Conservation (phyloP, 2,329 filamentous ascomycete genomes). For the Ilyonectria sp. region DNA sequence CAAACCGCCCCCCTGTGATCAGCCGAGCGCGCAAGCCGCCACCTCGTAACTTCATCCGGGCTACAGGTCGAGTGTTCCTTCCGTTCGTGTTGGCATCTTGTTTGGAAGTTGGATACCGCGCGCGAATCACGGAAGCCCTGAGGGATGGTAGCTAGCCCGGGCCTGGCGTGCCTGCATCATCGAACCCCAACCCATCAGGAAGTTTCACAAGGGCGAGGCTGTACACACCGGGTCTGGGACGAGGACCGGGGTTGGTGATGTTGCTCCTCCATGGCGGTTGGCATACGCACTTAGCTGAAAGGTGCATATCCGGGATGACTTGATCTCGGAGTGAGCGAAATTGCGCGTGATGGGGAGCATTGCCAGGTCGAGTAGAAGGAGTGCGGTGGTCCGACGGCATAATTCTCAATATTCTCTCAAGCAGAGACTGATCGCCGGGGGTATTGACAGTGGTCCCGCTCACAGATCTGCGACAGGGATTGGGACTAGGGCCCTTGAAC, state of each 20-base stretch:
- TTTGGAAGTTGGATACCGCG: slow-evolving; percentile 28
- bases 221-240: slow-evolving; percentile 16
- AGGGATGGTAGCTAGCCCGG: slow-evolving; percentile 36
- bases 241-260: slow-evolving; percentile 14
- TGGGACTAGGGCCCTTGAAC: slow-evolving; percentile 14
- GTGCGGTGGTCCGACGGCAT: slow-evolving; percentile 3
- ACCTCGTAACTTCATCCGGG: slow-evolving; percentile 40
- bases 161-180: slow-evolving; percentile 39
- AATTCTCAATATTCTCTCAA: slow-evolving; percentile 2
- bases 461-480: slow-evolving; percentile 28
- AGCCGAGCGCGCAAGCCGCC: slow-evolving; percentile 39
- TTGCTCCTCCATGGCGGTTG: slow-evolving; percentile 9
- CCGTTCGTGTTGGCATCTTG: slow-evolving; percentile 34
- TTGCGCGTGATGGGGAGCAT: slow-evolving; percentile 19
- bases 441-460: slow-evolving; percentile 26
- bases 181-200: slow-evolving; percentile 16
- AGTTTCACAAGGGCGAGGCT: slow-evolving; percentile 43
- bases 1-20: slow-evolving; percentile 22
- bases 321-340: slow-evolving; percentile 30
- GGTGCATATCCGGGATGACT: slow-evolving; percentile 30
- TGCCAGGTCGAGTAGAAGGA: not conserved
- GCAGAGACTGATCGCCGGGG: slow-evolving; percentile 19
- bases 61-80: slow-evolving; percentile 18
- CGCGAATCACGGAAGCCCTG: slow-evolving; percentile 34
- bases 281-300: slow-evolving; percentile 31